Evolutionary conservation across 176 grass and related monocot genomes (phyloP).

Genomic region (Poa annua): DNA sequence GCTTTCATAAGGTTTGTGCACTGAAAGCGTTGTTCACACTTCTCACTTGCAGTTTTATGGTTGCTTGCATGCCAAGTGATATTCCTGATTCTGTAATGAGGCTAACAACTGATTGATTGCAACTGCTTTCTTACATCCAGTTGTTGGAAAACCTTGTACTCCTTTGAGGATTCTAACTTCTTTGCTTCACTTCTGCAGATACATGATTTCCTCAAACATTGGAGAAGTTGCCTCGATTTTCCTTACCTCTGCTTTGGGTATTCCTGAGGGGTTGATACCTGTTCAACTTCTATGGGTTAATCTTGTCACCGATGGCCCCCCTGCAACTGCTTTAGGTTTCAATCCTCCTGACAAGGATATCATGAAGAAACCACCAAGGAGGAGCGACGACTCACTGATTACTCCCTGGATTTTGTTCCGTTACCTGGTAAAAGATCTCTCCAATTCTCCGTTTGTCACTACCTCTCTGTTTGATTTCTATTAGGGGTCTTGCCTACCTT

Average conservation of each 20-base stretch:
- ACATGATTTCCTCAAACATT: conserved; percentile 99
- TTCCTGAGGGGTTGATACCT: conserved; percentile 96
- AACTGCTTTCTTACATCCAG: not conserved
- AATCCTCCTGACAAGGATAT: conserved; percentile 98
- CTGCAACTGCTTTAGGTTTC: conserved; percentile 95
- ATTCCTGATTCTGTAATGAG: not conserved
- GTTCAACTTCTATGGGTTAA: conserved; percentile 99
- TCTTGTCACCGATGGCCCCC: conserved; percentile 91
- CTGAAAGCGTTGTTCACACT: not conserved
- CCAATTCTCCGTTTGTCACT: not conserved
- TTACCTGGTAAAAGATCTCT: conserved; percentile 66
- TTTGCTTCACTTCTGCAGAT: conserved; percentile 60
- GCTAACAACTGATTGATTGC: no score
- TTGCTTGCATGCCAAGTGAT: conserved; percentile 1
- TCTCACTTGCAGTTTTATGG: not conserved
- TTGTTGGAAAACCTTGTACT: not conserved
- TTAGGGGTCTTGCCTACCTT: not conserved
- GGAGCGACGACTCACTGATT: conserved; percentile 84
- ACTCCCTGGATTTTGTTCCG: conserved; percentile 97
- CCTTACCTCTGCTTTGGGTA: conserved; percentile 89
- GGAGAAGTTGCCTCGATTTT: conserved; percentile 98
- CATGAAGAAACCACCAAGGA: conserved; percentile 96
- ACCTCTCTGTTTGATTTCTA: not conserved
- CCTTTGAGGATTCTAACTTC: conserved; percentile 35
- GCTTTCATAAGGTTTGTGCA: conserved; percentile 84